Evolutionary conservation across 257 asterid species (phyloP).

Genomic region (Nemophila menziesii): DNA sequence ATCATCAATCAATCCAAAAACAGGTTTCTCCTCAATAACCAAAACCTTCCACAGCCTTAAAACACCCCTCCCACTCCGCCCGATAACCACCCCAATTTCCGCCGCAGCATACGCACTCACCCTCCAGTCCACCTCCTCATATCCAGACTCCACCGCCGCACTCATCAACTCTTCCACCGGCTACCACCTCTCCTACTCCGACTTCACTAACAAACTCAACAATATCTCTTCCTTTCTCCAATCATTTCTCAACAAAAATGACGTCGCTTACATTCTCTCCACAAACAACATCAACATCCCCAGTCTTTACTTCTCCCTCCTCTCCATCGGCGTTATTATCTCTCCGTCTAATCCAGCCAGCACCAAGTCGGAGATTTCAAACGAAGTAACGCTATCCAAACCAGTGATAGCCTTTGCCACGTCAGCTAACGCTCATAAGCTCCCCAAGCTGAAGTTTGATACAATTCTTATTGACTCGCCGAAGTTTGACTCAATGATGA

Average conservation of each 20-base stretch:
- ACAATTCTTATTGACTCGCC: conserved; percentile 27
- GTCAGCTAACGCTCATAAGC: conserved; percentile 20
- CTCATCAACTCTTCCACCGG: conserved; percentile 29
- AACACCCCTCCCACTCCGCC: conserved; percentile 29
- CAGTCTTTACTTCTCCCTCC: conserved; percentile 35
- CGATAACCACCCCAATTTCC: conserved; percentile 29
- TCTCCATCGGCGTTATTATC: conserved; percentile 27
- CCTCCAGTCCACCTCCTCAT: conserved; percentile 19
- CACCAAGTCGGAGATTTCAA: conserved; percentile 22
- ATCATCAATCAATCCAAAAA: conserved; percentile 20
- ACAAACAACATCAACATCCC: conserved; percentile 27
- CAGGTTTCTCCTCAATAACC: conserved; percentile 32
- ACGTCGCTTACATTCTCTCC: conserved; percentile 29
- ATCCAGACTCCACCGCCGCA: conserved; percentile 16
- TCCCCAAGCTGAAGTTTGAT: conserved; percentile 12
- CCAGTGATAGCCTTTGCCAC: conserved; percentile 36
- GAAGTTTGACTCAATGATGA: conserved; percentile 31
- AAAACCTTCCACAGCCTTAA: conserved; percentile 34
- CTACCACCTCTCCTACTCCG: conserved; percentile 19
- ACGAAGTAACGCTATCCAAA: conserved; percentile 22
- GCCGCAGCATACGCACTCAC: conserved; percentile 30
- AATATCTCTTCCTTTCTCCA: conserved; percentile 24
- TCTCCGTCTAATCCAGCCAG: conserved; percentile 35
- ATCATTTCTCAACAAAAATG: conserved; percentile 12
- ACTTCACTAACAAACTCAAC: conserved; percentile 13